Evolutionary conservation across 805 yeast species (phyloP), one percentile per base, ranked within the genome.

Genomic region (Brettanomyces sp.): DNA sequence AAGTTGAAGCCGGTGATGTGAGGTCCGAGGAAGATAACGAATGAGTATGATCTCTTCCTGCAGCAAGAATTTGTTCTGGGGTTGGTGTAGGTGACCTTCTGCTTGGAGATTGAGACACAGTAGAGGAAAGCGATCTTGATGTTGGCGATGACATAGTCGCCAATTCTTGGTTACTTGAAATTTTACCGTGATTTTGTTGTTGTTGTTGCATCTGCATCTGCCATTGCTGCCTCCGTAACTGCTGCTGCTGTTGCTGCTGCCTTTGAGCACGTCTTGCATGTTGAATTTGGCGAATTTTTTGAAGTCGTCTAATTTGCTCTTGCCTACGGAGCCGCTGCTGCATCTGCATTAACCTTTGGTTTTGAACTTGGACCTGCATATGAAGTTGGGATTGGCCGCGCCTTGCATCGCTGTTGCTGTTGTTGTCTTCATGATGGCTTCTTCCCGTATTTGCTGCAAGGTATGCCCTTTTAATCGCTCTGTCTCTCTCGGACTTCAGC

Each of bases 401-500:
- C n/a, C 14, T 35, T 8, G 22, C 37, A n/a, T 35, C 13, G 11
- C 35, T 13, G 13, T 11, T 35, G 22, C 37, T n/a, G 7, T 8
- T 35, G 8, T 38, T 23, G 11, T 21, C 14, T 13, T 14, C 3
- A 13, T 8, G 8, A 18, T 38, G 41, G 7, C 12, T 12, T 21
- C 24, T 14, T 14, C 41, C 41, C 24, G 41, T 38, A 14, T 32
- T 18, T 8, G 43, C 43, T 6, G 36, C 38, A 21, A 77, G 64
- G 61, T 77, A 79, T 2, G 82, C 85, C 52, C 87, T 95, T 52
- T 89, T 88, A 18, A 85, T 74, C 0, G 93, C 82, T 60, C 81
- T 82, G 56, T 91, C 98, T 47, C 95, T 73, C 52, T 91, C 96
- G 52, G 70, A 79, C 62, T 91, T 91, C 67, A 93, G 66, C 50